Conservation (phyloP, 208 protist genomes). For the Wallacemonas sp. region DNA sequence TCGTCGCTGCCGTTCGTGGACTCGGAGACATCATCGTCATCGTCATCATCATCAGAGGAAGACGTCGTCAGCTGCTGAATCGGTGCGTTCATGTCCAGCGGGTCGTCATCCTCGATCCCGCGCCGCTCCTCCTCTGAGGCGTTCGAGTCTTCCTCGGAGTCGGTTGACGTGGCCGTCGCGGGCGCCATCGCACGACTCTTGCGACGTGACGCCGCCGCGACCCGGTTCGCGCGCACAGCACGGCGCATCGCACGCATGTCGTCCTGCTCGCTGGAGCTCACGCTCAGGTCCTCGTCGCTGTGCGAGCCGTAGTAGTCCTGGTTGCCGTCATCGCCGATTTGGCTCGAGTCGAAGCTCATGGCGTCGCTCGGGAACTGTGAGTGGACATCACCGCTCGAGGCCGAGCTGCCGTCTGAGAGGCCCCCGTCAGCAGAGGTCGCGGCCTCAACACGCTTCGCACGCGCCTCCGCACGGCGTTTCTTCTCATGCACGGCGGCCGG, state of each 20-base stretch:
- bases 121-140: conserved; percentile 3
- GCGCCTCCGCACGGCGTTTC: conserved; percentile 20
- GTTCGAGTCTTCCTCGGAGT: conserved; percentile 1
- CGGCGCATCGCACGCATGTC: conserved; percentile 27
- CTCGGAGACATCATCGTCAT: conserved; percentile 12
- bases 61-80: conserved; percentile 11
- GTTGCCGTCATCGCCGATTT: conserved; percentile 64
- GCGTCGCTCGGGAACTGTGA: conserved; percentile 23
- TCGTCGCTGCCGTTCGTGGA: neutral
- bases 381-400: conserved; percentile 14
- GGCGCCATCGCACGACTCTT: neutral
- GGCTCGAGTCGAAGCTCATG: conserved; percentile 31
- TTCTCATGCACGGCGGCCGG: conserved; percentile 25
- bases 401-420: neutral
- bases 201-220: neutral
- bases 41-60: conserved; percentile 7
- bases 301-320: conserved; percentile 43
- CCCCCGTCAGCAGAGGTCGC: neutral
- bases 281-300: conserved; percentile 27
- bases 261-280: conserved; percentile 21
- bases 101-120: neutral
- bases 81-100: conserved; percentile 4
- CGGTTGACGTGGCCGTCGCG: neutral
- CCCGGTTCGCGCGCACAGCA: conserved; percentile 17
- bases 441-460: conserved; percentile 15